Evolutionary conservation across 495 filamentous ascomycete genomes (phyloP).

Genomic region (Penicillium psychrofluorescens): DNA sequence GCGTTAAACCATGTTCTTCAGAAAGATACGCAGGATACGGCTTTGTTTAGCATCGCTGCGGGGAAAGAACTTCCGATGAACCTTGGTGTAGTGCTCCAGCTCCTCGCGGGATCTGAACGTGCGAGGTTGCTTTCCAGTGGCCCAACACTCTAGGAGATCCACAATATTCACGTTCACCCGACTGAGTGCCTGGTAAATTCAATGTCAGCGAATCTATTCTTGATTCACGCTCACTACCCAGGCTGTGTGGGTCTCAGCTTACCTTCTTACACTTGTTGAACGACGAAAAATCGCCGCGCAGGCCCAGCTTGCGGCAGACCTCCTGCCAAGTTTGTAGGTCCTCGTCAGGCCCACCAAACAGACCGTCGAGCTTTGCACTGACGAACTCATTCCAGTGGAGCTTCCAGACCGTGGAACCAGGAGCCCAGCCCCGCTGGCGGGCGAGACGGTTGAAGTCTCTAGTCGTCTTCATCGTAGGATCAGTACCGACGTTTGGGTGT

Average conservation of each 20-base stretch:
- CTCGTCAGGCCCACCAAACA: constrained; percentile 8
- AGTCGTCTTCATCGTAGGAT: no score
- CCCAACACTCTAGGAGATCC: constrained; percentile 41
- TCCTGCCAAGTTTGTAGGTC: constrained; percentile 17
- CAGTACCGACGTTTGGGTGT: no score
- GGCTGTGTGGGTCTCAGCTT: not conserved
- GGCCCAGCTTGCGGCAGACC: constrained; percentile 25
- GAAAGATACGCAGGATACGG: constrained; percentile 29
- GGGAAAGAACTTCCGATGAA: constrained; percentile 23
- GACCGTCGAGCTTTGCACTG: constrained; percentile 10
- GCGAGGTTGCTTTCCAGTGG: constrained; percentile 12
- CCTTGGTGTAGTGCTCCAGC: constrained; percentile 24
- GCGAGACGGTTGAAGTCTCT: no score
- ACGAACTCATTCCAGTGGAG: constrained; percentile 14
- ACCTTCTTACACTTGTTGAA: constrained; percentile 38
- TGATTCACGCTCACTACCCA: no score
- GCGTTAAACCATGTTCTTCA: constrained; percentile 12
- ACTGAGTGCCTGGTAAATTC: constrained; percentile 13
- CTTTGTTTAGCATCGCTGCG: constrained; percentile 28
- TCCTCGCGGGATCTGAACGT: not conserved
- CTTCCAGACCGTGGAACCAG: no score
- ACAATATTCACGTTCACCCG: constrained; percentile 43
- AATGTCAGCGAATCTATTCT: not conserved
- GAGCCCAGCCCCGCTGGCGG: no score
- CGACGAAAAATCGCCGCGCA: constrained; percentile 15